A percentile compares a stretch with the other conserved stretches of the same genome.
Evolutionary conservation across 768 basidiomycete genomes (phyloP).

Genomic region (Guyanaporus albipodus): DNA sequence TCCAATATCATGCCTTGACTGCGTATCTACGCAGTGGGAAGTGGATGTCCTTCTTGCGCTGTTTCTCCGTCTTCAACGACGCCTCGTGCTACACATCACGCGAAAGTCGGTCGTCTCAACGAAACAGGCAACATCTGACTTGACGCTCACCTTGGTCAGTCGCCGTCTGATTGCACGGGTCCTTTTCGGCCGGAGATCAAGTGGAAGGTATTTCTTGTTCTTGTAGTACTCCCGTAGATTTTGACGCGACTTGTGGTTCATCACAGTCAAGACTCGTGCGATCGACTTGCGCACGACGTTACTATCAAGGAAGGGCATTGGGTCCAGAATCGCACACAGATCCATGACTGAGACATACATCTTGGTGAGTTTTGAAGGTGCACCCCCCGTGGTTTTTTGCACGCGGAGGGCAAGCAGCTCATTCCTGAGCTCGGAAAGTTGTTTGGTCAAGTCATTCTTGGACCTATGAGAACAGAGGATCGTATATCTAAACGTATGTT

Average conservation of each 20-base stretch:
- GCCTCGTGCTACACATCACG: constrained; percentile 61
- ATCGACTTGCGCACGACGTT: constrained; percentile 97
- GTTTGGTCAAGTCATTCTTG: constrained; percentile 95
- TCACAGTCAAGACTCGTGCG: constrained; percentile 96
- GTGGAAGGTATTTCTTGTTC: constrained; percentile 91
- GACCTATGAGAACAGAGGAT: constrained; percentile 50
- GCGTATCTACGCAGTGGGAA: constrained; percentile 94
- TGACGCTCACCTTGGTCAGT: constrained; percentile 70
- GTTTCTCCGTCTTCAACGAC: constrained; percentile 85
- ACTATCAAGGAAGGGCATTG: constrained; percentile 41
- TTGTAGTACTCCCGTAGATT: constrained; percentile 98
- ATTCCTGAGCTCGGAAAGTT: constrained; percentile 89
- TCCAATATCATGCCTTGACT: constrained; percentile 77
- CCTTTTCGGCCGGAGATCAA: constrained; percentile 97
- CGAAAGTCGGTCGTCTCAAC: constrained; percentile 6
- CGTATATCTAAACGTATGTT: background rate
- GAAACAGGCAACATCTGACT: background rate
- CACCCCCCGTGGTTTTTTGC: constrained; percentile 96
- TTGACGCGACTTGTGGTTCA: constrained; percentile 97
- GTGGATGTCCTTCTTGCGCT: constrained; percentile 91
- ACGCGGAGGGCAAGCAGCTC: constrained; percentile 94
- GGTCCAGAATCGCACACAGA: background rate
- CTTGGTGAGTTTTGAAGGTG: constrained; percentile 93
- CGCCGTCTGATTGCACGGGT: constrained; percentile 97
- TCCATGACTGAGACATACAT: constrained; percentile 60